phyloP scores from a whole-genome alignment of 352 stramenopile species.

The Globisporangium sylvaticum region DNA sequence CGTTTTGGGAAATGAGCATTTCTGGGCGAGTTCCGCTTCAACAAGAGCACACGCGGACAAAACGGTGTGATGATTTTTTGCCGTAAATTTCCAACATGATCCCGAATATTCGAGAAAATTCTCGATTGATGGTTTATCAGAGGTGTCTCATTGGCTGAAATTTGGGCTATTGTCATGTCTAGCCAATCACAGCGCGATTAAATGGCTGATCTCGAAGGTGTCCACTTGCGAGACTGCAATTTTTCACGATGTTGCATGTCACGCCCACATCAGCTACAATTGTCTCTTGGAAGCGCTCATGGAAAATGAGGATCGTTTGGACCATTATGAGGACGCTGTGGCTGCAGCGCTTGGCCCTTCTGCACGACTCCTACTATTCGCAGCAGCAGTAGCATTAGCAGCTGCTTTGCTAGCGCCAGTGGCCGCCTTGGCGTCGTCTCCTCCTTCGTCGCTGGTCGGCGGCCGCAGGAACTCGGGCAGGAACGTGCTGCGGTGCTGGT shows the following conservation, averaged over 20 bases:
- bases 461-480: conserved; percentile 11
- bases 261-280: not conserved
- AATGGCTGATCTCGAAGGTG: not conserved
- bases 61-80: not conserved
- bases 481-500: conserved; percentile 12
- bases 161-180: not conserved
- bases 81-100: not conserved
- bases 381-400: not conserved
- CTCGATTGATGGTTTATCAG: conserved; percentile 13
- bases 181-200: not conserved
- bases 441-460: not conserved
- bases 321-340: not conserved
- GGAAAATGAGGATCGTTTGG: not conserved
- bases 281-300: not conserved
- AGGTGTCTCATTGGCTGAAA: not conserved
- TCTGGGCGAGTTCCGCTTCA: not conserved
- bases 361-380: not conserved
- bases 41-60: not conserved
- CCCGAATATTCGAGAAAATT: conserved; percentile 26
- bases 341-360: not conserved
- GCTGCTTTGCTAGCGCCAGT: not conserved
- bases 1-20: conserved; percentile 18
- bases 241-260: not conserved
- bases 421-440: not conserved
- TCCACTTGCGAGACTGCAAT: no score